Base-by-base conservation (phyloP, 306 rosid genomes). In the Pueraria montana region DNA sequence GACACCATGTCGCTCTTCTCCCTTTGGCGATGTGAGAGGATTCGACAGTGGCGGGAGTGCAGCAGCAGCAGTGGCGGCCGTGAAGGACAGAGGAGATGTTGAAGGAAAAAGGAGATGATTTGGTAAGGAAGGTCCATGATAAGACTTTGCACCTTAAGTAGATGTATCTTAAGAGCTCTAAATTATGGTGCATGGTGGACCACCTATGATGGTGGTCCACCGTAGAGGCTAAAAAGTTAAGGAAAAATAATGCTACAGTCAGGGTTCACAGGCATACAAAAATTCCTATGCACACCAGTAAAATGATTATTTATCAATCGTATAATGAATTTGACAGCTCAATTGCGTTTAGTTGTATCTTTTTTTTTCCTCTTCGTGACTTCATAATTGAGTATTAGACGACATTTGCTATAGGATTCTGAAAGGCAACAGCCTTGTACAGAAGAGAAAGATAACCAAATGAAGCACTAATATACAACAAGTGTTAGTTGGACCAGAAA, bases 401-500 rank as follows among this genome's bases (percentile, higher is more conserved):
- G 48, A 46, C 43, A 38, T 38, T n/a, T 38, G 24, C 23, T 34
- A 74, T 18, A 58, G 38, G 38, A 38, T 55, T 20, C 52, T 8
- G 67, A 18, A 18, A 21, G 80, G 38, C 52, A n/a, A 52, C 5
- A 20, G 6, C 52, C 34, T 64, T 32, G 11, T 1, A 6, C 20
- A 56, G 13, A 42, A 80, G 36, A 61, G 27, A 27, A 59, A 11
- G 11, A 16, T 8, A 73, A 32, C 73, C n/a, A 36, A 52, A 79
- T 38, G 76, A 66, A 63, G 75, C 43, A 64, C 30, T 62, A 16
- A 53, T 66, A 49, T 55, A 74, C 78, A 73, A 73, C 77, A 74
- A 36, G 48, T 36, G 10, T 42, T 14, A 13, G 26, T 24, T 42
- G n/a, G 14, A 53, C 59, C 27, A 53, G 30, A 56, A 56, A 56